A percentile compares a stretch with the other conserved stretches of the same genome.
phyloP scores from a whole-genome alignment of 768 basidiomycete species.

The Suillus cothurnatus region DNA sequence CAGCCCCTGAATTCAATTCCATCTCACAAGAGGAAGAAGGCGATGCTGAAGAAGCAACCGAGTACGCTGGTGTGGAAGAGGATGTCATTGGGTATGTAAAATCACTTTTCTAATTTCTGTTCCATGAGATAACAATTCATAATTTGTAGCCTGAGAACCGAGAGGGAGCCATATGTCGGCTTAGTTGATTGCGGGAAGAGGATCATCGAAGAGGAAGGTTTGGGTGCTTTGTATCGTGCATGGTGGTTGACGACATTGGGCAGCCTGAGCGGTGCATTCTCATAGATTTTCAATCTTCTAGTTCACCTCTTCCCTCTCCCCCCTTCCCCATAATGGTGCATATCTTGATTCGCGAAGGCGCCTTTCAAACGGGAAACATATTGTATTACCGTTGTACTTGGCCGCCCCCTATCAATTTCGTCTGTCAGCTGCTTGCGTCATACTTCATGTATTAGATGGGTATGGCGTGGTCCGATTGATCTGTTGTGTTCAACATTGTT shows the following conservation, averaged over 20 bases:
- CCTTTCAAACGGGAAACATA: neutral
- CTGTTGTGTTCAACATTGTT: neutral
- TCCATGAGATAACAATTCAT: neutral
- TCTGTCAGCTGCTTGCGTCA: too few relatives aligned
- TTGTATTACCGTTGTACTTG: constrained; percentile 20
- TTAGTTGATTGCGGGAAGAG: constrained; percentile 74
- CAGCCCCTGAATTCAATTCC: constrained; percentile 72
- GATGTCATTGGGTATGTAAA: constrained; percentile 79
- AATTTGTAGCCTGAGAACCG: constrained; percentile 60
- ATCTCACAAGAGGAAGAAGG: constrained; percentile 74
- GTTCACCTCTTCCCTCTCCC: too few relatives aligned
- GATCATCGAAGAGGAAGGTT: constrained; percentile 81
- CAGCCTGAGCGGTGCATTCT: constrained; percentile 53
- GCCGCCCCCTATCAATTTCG: neutral
- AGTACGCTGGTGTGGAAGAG: constrained; percentile 72
- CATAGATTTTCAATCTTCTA: constrained; percentile 18
- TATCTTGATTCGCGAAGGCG: neutral
- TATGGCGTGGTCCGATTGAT: neutral
- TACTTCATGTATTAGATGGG: neutral
- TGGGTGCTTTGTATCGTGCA: constrained; percentile 70
- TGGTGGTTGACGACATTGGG: constrained; percentile 85
- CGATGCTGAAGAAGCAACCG: constrained; percentile 57
- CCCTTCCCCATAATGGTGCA: neutral
- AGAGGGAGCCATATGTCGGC: constrained; percentile 78
- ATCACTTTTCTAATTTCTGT: constrained; percentile 1